Base-by-base conservation (phyloP, 2,329 filamentous ascomycete species). In the Diaporthe vaccinii region DNA sequence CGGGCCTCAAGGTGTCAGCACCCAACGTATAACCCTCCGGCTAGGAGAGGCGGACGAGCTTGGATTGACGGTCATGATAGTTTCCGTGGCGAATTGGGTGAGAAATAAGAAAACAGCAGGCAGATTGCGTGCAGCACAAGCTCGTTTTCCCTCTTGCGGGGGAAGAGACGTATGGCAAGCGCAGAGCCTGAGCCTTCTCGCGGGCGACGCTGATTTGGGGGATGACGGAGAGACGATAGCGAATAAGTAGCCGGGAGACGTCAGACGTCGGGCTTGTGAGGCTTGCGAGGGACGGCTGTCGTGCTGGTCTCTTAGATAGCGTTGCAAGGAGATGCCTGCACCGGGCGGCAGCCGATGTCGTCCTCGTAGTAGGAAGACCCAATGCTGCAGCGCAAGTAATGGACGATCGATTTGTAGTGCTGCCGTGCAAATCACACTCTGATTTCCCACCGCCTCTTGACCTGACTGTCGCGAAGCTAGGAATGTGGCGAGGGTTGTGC, bases 11-110 rank as follows among this genome's bases (percentile, higher is more conserved):
- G 85, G 85, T 76, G 82, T 85, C 80, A 85, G 82, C 78, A 84
- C 82, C 84, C 84, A 83, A 80, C 84, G 82, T 82, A 85, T 80
- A 81, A 84, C 83, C 82, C 85, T 86, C 86, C 85, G 85, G 80
- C 81, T 82, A 82, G 84, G 85, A 85, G 84, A 85, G 80, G 79
- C 81, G 78, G 83, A 80, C 79, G 82, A 80, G 77, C 80, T 83
- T 81, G 81, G 84, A 82, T 84, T 84, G 82, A 82, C 84, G 82
- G 83, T 86, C 86, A 87, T 87, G 84, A 86, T 87, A 87, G 79
- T 53, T 84, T 78, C 82, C 78, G 79, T 80, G 79, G 77, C 77
- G 75, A 80, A 62, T 57, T 57, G 67, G 73, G 55, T n/a, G 20
- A 55, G 51, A 51, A 53, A 62, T 22, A 51, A 34, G 36, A 14